Base-by-base conservation (phyloP, 495 filamentous ascomycete genomes). In the Annulohypoxylon stygium region DNA sequence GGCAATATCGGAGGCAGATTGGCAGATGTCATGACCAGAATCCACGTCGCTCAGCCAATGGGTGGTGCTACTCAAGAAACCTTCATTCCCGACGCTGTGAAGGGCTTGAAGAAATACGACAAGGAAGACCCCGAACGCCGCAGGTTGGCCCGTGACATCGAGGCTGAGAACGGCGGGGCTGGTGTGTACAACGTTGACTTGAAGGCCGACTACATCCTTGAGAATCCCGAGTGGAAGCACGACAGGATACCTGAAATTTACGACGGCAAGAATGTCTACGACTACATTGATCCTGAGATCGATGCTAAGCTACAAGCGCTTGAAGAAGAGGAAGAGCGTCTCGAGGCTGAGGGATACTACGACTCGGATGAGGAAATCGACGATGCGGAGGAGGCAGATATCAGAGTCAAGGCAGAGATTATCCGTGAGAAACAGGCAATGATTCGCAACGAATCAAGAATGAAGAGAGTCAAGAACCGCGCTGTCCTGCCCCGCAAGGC, bases 251-350 rank as follows among this genome's bases (percentile, higher is more conserved):
- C 97, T 26, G 97, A 99, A 80, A 85, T 95, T 45, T 91, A 92
- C 83, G 90, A 97, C 74, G 96, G 96, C 78, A 93, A 93, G 86
- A 98, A 99, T 82, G 93, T 99, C 36, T 94, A 93, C 85, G 96
- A 99, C 79, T 99, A 91, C 79, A 90, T 98, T 78, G 96, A 98
- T 74, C 95, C 96, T 0, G 96, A 99, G 66, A 98, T 99, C 80
- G 96, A 97, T 74, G 86, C 88, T 67, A 98, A 95, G 83, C 87
- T 99, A 43, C 90, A 90, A 30, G 93, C 94, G 50, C 86, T 99
- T 41, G 96, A 99, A 80, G 94, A 93, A 64, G 96, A 99, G 76
- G 96, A 99, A 76, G 95, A 97, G 82, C 90, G 90, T 61, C 87
- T 98, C 3, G 89, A 97, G 82, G 91, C 89, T 11, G 79, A 80